Evolutionary conservation across 2,329 filamentous ascomycete genomes (phyloP).

Genomic region (Pseudocercospora eumusae): DNA sequence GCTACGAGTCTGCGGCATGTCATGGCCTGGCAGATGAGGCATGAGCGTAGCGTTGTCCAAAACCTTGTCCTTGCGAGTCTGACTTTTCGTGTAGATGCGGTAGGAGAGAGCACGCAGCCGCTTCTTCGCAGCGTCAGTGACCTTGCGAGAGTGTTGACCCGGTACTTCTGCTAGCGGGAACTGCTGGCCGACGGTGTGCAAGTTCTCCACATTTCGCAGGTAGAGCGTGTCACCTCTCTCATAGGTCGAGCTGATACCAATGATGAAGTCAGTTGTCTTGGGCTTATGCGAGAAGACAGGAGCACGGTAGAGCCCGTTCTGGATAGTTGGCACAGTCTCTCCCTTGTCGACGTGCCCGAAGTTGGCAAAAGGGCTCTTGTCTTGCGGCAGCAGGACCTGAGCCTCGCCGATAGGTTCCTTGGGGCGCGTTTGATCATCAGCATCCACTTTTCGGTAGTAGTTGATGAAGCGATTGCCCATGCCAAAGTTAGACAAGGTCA

Average conservation of each 20-base stretch:
- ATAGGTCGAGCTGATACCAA: conserved; percentile 79
- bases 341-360: conserved; percentile 92
- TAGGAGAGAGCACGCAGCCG: conserved; percentile 95
- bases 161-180: conserved; percentile 91
- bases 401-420: conserved; percentile 87
- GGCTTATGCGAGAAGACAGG: conserved; percentile 86
- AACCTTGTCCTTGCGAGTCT: conserved; percentile 70
- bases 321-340: conserved; percentile 84
- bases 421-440: conserved; percentile 71
- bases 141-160: conserved; percentile 88
- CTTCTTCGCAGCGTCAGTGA: conserved; percentile 96
- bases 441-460: conserved; percentile 86
- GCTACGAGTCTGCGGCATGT: conserved; percentile 91
- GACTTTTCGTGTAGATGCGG: conserved; percentile 77
- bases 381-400: conserved; percentile 83
- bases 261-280: conserved; percentile 79
- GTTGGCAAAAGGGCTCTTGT: conserved; percentile 92
- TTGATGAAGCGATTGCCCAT: conserved; percentile 97
- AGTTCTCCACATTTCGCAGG: conserved; percentile 83
- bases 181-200: conserved; percentile 89
- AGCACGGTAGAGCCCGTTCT: conserved; percentile 93
- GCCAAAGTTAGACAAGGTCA: conserved; percentile 90
- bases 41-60: conserved; percentile 67
- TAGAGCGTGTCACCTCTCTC: conserved; percentile 77
- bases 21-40: conserved; percentile 84